These are phyloP conservation scores for Aspergillus fructus DNA, from an alignment of 2,329 filamentous ascomycete genomes.

Conservation along the genomic window DNA sequence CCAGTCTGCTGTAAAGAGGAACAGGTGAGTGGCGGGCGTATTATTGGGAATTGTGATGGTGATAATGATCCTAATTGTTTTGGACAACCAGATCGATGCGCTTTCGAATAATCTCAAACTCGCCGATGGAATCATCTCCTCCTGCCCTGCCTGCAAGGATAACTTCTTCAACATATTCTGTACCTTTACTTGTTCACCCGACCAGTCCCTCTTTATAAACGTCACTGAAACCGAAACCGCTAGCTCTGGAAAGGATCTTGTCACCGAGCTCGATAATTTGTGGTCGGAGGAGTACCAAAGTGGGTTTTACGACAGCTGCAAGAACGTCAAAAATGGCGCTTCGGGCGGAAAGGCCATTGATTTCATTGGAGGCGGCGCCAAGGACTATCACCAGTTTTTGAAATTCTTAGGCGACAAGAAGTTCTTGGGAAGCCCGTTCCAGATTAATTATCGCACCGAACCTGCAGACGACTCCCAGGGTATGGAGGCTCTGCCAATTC, in stretches of 20 bases:
- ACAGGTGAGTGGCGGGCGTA: constrained; percentile 54
- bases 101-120: constrained; percentile 83
- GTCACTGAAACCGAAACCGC: constrained; percentile 69
- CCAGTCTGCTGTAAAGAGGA: constrained; percentile 81
- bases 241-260: constrained; percentile 59
- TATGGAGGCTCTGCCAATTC: constrained; percentile 73
- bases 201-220: constrained; percentile 94
- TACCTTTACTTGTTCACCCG: constrained; percentile 95
- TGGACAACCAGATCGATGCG: constrained; percentile 62
- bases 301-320: constrained; percentile 95
- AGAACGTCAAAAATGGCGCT: constrained; percentile 96
- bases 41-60: too few species aligned
- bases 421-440: constrained; percentile 85
- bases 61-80: neutral
- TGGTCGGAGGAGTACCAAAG: constrained; percentile 79
- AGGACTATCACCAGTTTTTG: constrained; percentile 81
- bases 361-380: constrained; percentile 91
- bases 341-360: constrained; percentile 93
- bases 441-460: constrained; percentile 82
- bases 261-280: constrained; percentile 87
- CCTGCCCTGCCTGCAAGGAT: constrained; percentile 93
- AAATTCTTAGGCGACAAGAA: constrained; percentile 94
- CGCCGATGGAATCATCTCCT: constrained; percentile 83
- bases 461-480: constrained; percentile 58
- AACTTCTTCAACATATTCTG: constrained; percentile 99